Conservation (phyloP, 805 yeast species). For the Spathaspora girioi region DNA sequence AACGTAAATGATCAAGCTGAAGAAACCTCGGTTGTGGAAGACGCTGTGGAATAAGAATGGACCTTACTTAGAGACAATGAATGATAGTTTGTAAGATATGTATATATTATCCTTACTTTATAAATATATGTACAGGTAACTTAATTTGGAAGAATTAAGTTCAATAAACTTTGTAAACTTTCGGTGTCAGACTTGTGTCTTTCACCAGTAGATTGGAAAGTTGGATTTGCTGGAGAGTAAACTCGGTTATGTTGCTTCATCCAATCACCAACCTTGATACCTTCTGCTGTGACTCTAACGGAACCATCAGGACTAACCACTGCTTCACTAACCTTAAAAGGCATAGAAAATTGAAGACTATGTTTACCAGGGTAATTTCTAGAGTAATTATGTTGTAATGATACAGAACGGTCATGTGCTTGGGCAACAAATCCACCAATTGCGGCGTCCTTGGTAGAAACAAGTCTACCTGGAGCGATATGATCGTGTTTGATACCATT, state of each 20-base stretch:
- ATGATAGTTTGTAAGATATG: neutral
- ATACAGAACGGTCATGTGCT: slow-evolving; percentile 31
- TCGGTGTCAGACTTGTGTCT: slow-evolving; percentile 30
- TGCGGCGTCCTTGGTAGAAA: slow-evolving; percentile 49
- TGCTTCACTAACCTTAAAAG: slow-evolving; percentile 38
- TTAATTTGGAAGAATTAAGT: slow-evolving; percentile 15
- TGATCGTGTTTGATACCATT: slow-evolving; percentile 57
- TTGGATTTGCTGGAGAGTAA: slow-evolving; percentile 28
- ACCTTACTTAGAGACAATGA: neutral
- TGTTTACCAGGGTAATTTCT: slow-evolving; percentile 39
- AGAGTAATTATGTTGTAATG: slow-evolving; percentile 37
- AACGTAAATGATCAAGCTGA: neutral
- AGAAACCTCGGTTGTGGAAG: neutral
- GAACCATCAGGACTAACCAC: slow-evolving; percentile 35
- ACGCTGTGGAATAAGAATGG: neutral
- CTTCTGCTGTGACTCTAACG: slow-evolving; percentile 36
- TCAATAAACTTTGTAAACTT: slow-evolving; percentile 22
- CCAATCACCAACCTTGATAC: slow-evolving; percentile 40
- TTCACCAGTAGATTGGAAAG: slow-evolving; percentile 28
- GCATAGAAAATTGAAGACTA: slow-evolving; percentile 40
- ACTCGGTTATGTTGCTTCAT: slow-evolving; percentile 17
- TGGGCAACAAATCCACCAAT: slow-evolving; percentile 44
- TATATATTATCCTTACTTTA: neutral
- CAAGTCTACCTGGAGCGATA: slow-evolving; percentile 67
- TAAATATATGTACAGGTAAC: slow-evolving; percentile 9